Base-by-base conservation (phyloP, 306 rosid species). In the Pterocarpus macrocarpus region DNA sequence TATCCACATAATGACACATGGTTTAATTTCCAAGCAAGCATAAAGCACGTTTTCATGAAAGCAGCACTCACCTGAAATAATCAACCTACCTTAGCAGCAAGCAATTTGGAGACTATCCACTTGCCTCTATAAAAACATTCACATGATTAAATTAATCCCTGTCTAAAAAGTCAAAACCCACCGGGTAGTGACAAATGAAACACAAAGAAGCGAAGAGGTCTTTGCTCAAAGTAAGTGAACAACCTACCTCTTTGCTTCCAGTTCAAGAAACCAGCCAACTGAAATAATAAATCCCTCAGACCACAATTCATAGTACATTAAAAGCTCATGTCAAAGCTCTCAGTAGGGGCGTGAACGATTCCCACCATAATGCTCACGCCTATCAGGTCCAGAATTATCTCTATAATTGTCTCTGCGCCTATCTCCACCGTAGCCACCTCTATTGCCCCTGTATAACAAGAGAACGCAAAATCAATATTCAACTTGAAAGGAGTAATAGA, bases 81-180 rank as follows among this genome's bases (percentile, higher is more conserved):
- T 91, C 94, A 92, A 95, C 92, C 97, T 95, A 91, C 90, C 92
- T 88, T 95, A 95, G 96, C 99, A 89, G 95, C 97, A 91, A 91
- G 97, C 90, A 89, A 84, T 91, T 93, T 83, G 98, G 92, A 90
- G 98, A 91, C 82, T 90, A 93, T 90, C 99, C 94, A 90, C 76
- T 90, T 89, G 94, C 91, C 97, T 89, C 99, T 95, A 95, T 75
- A 92, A 92, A 95, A 89, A 90, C 90, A 96, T 93, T 84, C 95
- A 93, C 90, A 92, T 90, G 75, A 93, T 87, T 43, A 82, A 82
- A 93, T 96, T 91, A 96, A 95, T 88, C 93, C 88, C 89, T 55
- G 92, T 79, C 89, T 76, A 50, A 78, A 71, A 82, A 80, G 75
- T 58, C 44, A 88, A 86, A 85, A 79, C 88, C 94, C 90, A 86